Base-by-base conservation (phyloP, 257 asterid species). In the Gentiana macrophylla region DNA sequence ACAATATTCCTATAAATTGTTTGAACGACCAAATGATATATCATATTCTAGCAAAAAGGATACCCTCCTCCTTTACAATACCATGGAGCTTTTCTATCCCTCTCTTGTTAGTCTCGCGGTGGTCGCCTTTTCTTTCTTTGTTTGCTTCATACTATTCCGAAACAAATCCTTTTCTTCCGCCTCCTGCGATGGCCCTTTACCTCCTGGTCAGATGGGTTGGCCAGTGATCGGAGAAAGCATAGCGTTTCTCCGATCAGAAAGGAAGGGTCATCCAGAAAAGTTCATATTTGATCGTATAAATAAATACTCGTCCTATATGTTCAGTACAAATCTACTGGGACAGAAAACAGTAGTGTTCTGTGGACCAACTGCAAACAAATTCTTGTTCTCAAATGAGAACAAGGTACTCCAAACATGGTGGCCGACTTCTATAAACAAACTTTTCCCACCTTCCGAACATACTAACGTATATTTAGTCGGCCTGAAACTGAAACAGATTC, bases 311-410 rank as follows among this genome's bases (percentile, higher is more conserved):
- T 57, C 79, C 12, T 9, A 3, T 0, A 51, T 73, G 8, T 77
- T 77, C 32, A 55, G 59, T 3, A 73, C 80, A 1, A 74, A 70
- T 46, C 71, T 77, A 12, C 37, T 77, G 0, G 72, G 77, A 1
- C 71, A 77, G 55, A 49, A 52, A 3, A 64, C 66, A 0, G 69
- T 49, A 9, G 78, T 71, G 1, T 68, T 41, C 46, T 41, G 46
- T 10, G 46, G 46, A 5, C 10, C 8, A 5, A 41, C 10, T 41
- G 46, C 10, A 74, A 74, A 74, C 54, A 74, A 62, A 48, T 77
- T 77, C 67, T 60, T 77, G 58, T 77, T 74, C 49, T 77, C 78
- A 0, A 77, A 77, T 9, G 84, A 77, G 56, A 74, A 74, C 61
- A 74, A 74, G 65, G 55, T 77, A 2, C 76, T 77, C 5, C 75